Percentiles rank a stretch among this genome's conserved stretches.
Conservation (phyloP, 768 basidiomycete species). For the Collybiopsis luxurians region DNA sequence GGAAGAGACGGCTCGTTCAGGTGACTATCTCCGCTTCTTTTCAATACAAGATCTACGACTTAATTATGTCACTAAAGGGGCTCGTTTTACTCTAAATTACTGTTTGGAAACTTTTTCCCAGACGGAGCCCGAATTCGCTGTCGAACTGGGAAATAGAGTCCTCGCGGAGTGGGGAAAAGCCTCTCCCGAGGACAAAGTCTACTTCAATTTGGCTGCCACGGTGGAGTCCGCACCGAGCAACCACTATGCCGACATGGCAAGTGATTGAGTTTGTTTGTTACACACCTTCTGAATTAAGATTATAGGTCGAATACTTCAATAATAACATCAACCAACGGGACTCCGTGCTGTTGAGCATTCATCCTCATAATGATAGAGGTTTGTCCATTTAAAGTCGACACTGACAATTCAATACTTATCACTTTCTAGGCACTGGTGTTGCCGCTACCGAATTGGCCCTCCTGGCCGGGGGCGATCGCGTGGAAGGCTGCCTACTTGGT, state of each 20-base stretch:
- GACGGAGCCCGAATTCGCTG: conserved; percentile 78
- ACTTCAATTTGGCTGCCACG: conserved; percentile 83
- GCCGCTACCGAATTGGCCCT: conserved; percentile 78
- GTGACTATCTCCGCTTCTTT: conserved; percentile 19
- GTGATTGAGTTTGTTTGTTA: conserved; percentile 11
- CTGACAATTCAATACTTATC: not conserved
- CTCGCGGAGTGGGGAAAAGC: conserved; percentile 71
- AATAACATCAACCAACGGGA: conserved; percentile 70
- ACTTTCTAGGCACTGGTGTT: conserved; percentile 62
- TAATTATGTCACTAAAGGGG: conserved; percentile 26
- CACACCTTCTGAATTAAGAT: not conserved
- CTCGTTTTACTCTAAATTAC: conserved; percentile 77
- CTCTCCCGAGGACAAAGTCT: conserved; percentile 60
- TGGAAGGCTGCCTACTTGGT: conserved; percentile 82
- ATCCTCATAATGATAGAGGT: conserved; percentile 84
- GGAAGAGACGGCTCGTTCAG: conserved; percentile 61
- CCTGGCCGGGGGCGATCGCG: conserved; percentile 77
- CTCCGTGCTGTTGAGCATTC: conserved; percentile 67
- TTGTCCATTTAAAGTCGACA: conserved; percentile 10
- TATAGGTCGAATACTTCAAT: conserved; percentile 74
- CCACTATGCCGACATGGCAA: conserved; percentile 78
- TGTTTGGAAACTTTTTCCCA: conserved; percentile 86
- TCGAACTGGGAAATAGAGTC: conserved; percentile 65
- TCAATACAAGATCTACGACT: not conserved
- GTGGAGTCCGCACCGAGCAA: conserved; percentile 84